Conservation (phyloP, 371 early-diverging fungal genomes). For the Mucor mucedo region DNA sequence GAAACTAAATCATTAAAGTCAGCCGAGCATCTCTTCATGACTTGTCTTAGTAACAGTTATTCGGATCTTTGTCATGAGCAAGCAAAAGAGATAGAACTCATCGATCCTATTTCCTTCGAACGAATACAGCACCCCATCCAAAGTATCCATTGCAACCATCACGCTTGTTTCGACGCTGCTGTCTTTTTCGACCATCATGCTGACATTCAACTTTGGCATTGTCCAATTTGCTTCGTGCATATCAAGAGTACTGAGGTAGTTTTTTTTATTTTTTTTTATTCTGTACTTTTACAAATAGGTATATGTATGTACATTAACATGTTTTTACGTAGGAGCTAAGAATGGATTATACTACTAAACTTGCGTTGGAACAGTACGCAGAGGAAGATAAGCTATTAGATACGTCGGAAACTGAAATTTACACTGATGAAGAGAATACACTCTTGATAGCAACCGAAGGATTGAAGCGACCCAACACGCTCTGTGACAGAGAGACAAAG, state of each 20-base stretch:
- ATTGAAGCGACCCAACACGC: background rate
- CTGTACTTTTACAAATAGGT: too few relatives aligned
- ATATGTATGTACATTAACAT: background rate
- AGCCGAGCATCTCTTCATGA: conserved; percentile 20
- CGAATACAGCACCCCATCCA: conserved; percentile 27
- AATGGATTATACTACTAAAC: conserved; percentile 22
- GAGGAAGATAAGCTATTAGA: conserved; percentile 13
- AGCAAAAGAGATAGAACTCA: conserved; percentile 1
- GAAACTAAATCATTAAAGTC: conserved; percentile 3
- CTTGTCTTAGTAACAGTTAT: conserved; percentile 9
- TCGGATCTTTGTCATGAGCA: background rate
- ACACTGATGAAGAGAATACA: conserved; percentile 1
- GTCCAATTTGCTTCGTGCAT: conserved; percentile 31
- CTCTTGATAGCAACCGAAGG: background rate
- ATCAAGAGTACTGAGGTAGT: conserved; percentile 30
- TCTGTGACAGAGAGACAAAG: background rate
- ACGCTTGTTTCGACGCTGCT: conserved; percentile 27
- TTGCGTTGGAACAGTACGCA: conserved; percentile 14
- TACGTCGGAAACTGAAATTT: conserved; percentile 21
- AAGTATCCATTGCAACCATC: conserved; percentile 25
- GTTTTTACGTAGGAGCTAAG: conserved; percentile 16
- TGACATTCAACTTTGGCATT: conserved; percentile 27
- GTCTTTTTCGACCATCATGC: conserved; percentile 23
- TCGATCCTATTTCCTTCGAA: conserved; percentile 8
- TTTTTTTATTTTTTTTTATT: background rate